A percentile compares a stretch with the other conserved stretches of the same genome.
These are phyloP conservation scores for Colletotrichum tamarilloi DNA, from an alignment of 2,329 filamentous ascomycete genomes.

Conservation along the genomic window DNA sequence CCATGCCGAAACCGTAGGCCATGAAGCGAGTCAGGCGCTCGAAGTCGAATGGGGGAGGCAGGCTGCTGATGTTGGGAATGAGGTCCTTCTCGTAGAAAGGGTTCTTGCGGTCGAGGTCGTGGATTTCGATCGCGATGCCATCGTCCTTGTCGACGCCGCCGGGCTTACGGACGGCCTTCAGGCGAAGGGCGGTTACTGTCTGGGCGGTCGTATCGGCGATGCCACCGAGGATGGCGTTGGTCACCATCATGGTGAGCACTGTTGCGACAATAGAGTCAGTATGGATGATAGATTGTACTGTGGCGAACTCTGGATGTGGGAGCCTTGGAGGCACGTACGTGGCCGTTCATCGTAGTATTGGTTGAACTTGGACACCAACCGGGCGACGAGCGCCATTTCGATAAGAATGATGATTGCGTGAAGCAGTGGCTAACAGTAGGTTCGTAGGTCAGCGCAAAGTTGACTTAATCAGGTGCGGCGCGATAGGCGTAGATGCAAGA, in stretches of 20 bases:
- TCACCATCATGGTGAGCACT: slow-evolving; percentile 99
- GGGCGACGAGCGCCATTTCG: slow-evolving; percentile 87
- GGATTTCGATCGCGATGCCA: slow-evolving; percentile 85
- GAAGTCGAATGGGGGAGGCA: slow-evolving; percentile 92
- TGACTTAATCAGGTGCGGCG: too few relatives aligned
- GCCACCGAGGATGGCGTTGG: slow-evolving; percentile 94
- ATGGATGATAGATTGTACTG: not conserved
- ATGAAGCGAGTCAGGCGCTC: slow-evolving; percentile 95
- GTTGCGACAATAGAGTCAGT: slow-evolving; percentile 34
- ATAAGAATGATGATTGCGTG: slow-evolving; percentile 87
- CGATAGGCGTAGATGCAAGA: not conserved
- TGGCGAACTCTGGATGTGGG: not conserved
- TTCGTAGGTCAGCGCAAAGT: slow-evolving; percentile 16
- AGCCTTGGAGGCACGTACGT: slow-evolving; percentile 59
- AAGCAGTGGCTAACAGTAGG: slow-evolving; percentile 77
- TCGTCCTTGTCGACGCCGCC: slow-evolving; percentile 73
- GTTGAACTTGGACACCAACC: slow-evolving; percentile 90
- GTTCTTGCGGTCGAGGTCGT: slow-evolving; percentile 86
- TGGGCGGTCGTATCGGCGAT: slow-evolving; percentile 97
- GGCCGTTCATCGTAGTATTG: slow-evolving; percentile 92
- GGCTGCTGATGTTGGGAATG: slow-evolving; percentile 70
- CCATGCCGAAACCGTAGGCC: slow-evolving; percentile 97
- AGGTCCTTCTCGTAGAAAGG: slow-evolving; percentile 73
- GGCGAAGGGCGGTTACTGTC: slow-evolving; percentile 84
- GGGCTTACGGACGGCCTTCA: slow-evolving; percentile 72